A percentile compares a stretch with the other conserved stretches of the same genome.
These are phyloP conservation scores for Strobilomyces dryophilus DNA, from an alignment of 768 basidiomycete genomes.

Conservation along the genomic window DNA sequence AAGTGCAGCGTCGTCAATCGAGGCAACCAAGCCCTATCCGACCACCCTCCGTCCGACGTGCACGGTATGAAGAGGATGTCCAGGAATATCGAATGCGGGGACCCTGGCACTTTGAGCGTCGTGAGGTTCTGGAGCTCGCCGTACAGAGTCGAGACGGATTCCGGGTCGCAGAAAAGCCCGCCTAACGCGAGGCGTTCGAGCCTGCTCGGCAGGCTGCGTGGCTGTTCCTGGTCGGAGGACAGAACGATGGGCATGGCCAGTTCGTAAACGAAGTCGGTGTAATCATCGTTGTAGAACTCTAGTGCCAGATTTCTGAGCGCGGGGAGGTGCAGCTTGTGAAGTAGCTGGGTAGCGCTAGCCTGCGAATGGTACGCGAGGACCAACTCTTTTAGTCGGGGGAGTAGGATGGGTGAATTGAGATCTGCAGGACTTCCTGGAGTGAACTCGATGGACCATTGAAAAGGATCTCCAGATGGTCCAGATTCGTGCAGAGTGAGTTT, in stretches of 20 bases:
- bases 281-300: constrained; percentile 57
- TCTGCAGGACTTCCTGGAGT: constrained; percentile 15
- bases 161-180: constrained; percentile 35
- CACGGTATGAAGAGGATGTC: background rate
- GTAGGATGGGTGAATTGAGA: constrained; percentile 29
- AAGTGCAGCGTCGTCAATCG: background rate
- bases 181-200: constrained; percentile 52
- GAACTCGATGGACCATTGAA: constrained; percentile 32
- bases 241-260: constrained; percentile 27
- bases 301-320: constrained; percentile 38
- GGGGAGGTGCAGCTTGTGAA: constrained; percentile 32
- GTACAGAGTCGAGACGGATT: constrained; percentile 33
- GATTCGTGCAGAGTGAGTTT: constrained; percentile 52
- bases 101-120: constrained; percentile 24
- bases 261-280: constrained; percentile 40
- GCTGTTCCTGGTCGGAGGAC: constrained; percentile 34
- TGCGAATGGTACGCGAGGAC: constrained; percentile 50
- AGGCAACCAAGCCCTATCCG: background rate
- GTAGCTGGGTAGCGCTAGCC: constrained; percentile 34
- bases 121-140: constrained; percentile 45
- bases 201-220: constrained; percentile 36
- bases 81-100: background rate
- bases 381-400: constrained; percentile 30
- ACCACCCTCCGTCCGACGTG: background rate
- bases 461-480: constrained; percentile 46